Conservation (phyloP, 192 early-diverging fungal genomes). For the Entomortierella parvispora region DNA sequence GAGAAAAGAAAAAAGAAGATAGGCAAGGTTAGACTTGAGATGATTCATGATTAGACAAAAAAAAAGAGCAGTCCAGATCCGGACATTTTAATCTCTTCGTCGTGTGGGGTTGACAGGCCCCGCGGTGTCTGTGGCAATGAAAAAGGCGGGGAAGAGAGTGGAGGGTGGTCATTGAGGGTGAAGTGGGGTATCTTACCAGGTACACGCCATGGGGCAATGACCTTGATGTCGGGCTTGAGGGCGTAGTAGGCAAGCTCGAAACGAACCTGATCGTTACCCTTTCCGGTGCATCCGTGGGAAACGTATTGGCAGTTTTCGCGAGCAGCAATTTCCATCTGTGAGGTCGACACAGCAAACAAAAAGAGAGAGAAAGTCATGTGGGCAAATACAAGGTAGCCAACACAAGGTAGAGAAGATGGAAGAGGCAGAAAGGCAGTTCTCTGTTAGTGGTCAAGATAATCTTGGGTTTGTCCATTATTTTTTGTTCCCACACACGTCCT, state of each 20-base stretch:
- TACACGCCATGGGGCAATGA: slow-evolving; percentile 97
- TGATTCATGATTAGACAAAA: not conserved
- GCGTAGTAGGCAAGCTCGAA: slow-evolving; percentile 99
- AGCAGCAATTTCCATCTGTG: slow-evolving; percentile 90
- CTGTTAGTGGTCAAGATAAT: no score
- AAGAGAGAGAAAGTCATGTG: slow-evolving; percentile 1
- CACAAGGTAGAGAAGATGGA: no score
- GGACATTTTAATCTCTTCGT: not conserved
- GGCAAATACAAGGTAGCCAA: no score
- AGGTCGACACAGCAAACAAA: slow-evolving; percentile 12
- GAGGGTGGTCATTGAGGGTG: not conserved
- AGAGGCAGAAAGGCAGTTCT: no score
- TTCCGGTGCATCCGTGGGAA: slow-evolving; percentile 99
- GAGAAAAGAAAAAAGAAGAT: not conserved
- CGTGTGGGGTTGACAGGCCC: not conserved
- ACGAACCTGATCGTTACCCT: slow-evolving; percentile 99
- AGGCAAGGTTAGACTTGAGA: not conserved
- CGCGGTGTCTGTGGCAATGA: not conserved
- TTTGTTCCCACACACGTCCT: no score
- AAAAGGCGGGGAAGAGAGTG: not conserved
- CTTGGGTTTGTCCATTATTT: no score
- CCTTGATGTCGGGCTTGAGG: slow-evolving; percentile 91
- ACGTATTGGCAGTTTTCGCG: slow-evolving; percentile 95
- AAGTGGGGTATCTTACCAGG: slow-evolving; percentile 65
- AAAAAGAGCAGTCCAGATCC: slow-evolving; percentile 9